phyloP scores from a whole-genome alignment of 192 early-diverging fungal species.

The Linnemannia elongata region DNA sequence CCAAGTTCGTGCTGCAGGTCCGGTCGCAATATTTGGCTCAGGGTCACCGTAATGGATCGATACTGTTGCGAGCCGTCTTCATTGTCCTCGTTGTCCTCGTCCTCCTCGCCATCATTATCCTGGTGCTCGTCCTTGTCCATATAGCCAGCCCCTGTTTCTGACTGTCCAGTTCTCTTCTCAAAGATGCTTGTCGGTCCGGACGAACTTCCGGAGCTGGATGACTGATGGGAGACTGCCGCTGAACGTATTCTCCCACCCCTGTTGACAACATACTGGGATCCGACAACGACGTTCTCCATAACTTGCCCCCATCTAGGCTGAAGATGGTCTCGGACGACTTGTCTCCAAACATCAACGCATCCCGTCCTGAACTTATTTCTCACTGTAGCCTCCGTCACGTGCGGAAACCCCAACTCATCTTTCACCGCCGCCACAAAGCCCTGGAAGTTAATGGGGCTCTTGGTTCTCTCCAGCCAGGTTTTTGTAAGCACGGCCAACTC shows the following conservation, averaged over 20 bases:
- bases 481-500: neutral
- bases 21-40: neutral
- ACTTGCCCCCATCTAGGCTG: neutral
- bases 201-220: neutral
- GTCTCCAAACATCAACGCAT: neutral
- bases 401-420: neutral
- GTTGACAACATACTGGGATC: neutral
- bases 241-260: neutral
- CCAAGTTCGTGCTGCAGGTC: neutral
- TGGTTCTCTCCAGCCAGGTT: neutral
- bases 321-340: neutral
- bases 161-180: neutral
- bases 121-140: neutral
- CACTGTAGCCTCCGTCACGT: neutral
- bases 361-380: neutral
- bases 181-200: neutral
- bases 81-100: neutral
- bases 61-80: neutral
- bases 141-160: neutral
- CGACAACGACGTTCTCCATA: neutral
- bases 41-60: neutral
- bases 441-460: neutral
- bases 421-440: neutral
- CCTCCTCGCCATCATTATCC: neutral
- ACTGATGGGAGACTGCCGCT: neutral